Base-by-base conservation (phyloP, 1,284 basidiomycete species). In the Ustanciosporium gigantosporum region DNA sequence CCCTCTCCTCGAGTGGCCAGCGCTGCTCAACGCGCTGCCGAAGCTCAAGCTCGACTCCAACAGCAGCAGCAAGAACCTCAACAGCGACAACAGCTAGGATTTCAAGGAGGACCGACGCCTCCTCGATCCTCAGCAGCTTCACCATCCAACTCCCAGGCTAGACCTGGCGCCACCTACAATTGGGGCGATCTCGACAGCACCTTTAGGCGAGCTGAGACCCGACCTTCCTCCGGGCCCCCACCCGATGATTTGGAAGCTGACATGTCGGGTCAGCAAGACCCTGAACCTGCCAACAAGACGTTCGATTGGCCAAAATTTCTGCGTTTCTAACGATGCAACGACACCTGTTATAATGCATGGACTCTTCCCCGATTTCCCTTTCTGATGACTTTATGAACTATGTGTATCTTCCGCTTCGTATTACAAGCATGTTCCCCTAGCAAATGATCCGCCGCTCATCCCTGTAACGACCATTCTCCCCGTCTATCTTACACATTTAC, bases 301-400 rank as follows among this genome's bases (percentile, higher is more conserved):
- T 57, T 48, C 34, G 59, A 46, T 20, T 53, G 49, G 55, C 53
- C 53, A 14, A 64, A 53, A 36, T 57, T 64, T 32, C 41, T 64
- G 4, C 48, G 46, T 29, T 58, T 64, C 59, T 57, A 22, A 41
- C 19, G 27, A 29, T n/a, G n/a, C n/a, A n/a, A n/a, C n/a, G n/a
- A n/a, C n/a, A n/a, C n/a, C n/a, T n/a, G n/a, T n/a, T n/a, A n/a
- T n/a, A n/a, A n/a, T n/a, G n/a, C n/a, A n/a, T n/a, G n/a, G n/a
- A n/a, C n/a, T n/a, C n/a, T n/a, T n/a, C n/a, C n/a, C n/a, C n/a
- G n/a, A n/a, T n/a, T n/a, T n/a, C n/a, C n/a, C n/a, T n/a, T n/a
- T n/a, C n/a, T n/a, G n/a, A n/a, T n/a, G n/a, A n/a, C n/a, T n/a
- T n/a, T n/a, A n/a, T n/a, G n/a, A n/a, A n/a, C n/a, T n/a, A n/a